Evolutionary conservation across 352 stramenopile species (phyloP), one percentile per base, ranked within the genome.

Genomic region (Peronosclerospora sorghi): DNA sequence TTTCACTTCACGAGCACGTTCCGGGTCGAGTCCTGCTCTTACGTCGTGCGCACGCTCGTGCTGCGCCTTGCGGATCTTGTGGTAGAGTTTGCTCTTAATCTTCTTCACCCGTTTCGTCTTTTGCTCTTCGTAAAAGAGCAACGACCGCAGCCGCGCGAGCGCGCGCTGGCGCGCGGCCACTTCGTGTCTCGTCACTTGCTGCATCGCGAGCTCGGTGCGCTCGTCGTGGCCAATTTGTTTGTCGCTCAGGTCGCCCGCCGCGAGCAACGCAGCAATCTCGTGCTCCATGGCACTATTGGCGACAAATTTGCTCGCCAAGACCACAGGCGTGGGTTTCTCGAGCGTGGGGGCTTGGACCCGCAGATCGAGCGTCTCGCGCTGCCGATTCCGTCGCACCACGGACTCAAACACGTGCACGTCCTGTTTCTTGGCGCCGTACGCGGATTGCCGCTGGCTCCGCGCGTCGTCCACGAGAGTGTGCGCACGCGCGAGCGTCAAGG

Each of bases 61-160:
- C 52, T 97, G 82, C 41, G 86, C 83, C 62, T 98, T 99, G 38
- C 90, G 79, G 54, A 98, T 98, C 59, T 97, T 96, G 54, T 96
- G 86, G 75, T 98, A 99, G 23, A 97, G 89, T 58, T 98, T 99
- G 24, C 87, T 98, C 70, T 99, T 99, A 60, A 98, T 99, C 69
- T 99, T 99, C 71, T 99, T 99, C 20, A 98, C 93, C 23, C 96
- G 92, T 55, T 96, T 87, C 37, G 86, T 64, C 60, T 99, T 99
- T 65, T 98, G 88, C 67, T 99, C 95, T 34, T 98, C 87, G 65
- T 98, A 98, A 51, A 98, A 99, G 58, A 99, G 82, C 32, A 99
- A 70, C 41, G 93, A 81, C 32, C 95, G 81, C 65, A 99, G 89
- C 61, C 97, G 97, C 1, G 93, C 75, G 20, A 99, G 65, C 57